Evolutionary conservation across 768 basidiomycete species (phyloP), one percentile per base, ranked within the genome.

Genomic region (Mrakia gelida): DNA sequence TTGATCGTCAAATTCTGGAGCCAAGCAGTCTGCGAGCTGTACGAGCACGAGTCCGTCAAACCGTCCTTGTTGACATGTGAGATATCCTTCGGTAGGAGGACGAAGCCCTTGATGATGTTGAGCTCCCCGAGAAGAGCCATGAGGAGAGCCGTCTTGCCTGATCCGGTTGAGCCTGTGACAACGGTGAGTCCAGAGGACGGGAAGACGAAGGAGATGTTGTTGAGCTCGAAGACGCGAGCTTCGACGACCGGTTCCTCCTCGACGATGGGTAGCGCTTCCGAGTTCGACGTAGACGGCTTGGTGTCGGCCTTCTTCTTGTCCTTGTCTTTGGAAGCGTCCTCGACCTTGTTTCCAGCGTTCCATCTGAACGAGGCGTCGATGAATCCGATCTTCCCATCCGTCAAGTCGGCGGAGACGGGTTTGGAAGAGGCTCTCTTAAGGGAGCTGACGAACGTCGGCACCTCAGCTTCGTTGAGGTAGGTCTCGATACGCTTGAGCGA

Each of bases 161-260:
- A 89, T 10, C 92, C 93, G 7, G 92, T 93, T 0, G 92, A 91
- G 0, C 86, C 86, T 30, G 90, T 91, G 75, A 94, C 86, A 9
- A 94, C 84, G 0, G 91, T 89, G 28, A 95, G 84, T 82, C 89
- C 83, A 18, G 91, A 89, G 61, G 90, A 87, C 0, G 93, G 92
- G 85, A 95, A 94, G 67, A 86, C 82, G 45, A 95, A 85, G 43
- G 86, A 86, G 52, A 94, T 85, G 82, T 94, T 90, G 74, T 84
- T 84, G 56, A 95, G 85, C 82, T 91, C 90, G 81, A 93, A 94
- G 26, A 86, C 85, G 61, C 87, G 86, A 62, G 54, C 21, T 26
- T 73, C 73, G 18, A 61, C 32, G 30, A 54, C 34, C 2, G 71
- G 26, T 11, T 18, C 71, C 41, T 77, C 38, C 23, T 54, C 70